phyloP scores from a whole-genome alignment of 352 stramenopile species.

The Globisporangium megalacanthum region DNA sequence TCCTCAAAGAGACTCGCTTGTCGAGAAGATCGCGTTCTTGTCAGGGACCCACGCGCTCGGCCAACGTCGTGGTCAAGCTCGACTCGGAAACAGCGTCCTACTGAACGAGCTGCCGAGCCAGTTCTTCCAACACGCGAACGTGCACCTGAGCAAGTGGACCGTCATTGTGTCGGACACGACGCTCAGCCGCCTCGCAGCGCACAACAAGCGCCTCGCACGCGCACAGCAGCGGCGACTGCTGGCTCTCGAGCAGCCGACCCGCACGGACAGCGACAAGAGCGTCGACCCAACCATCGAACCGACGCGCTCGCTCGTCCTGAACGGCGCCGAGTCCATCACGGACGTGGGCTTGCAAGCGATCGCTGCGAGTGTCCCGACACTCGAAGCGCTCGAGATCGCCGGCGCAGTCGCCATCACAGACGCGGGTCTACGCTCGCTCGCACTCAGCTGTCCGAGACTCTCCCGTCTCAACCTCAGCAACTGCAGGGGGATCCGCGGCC shows the following conservation, averaged over 20 bases:
- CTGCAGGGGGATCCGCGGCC: constrained; percentile 41
- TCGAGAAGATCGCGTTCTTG: constrained; percentile 13
- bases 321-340: constrained; percentile 61
- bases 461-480: constrained; percentile 46
- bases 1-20: constrained; percentile 2
- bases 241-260: neutral
- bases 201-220: constrained; percentile 47
- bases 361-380: constrained; percentile 33
- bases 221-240: constrained; percentile 17
- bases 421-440: constrained; percentile 42
- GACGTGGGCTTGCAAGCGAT: constrained; percentile 49
- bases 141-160: constrained; percentile 63
- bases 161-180: constrained; percentile 62
- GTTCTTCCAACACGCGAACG: constrained; percentile 43
- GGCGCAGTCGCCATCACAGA: constrained; percentile 44
- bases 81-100: neutral
- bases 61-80: neutral
- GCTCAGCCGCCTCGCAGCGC: constrained; percentile 48
- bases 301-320: constrained; percentile 48
- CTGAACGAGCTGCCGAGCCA: constrained; percentile 52
- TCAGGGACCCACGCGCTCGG: constrained; percentile 2
- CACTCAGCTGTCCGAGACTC: constrained; percentile 38
- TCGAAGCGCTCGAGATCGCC: constrained; percentile 57
- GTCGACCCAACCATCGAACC: constrained; percentile 8
- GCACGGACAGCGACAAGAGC: neutral